A percentile compares a stretch with the other conserved stretches of the same genome.
These are phyloP conservation scores for Cylindrotheca closterium DNA, from an alignment of 108 stramenopile genomes.

Conservation along the genomic window DNA sequence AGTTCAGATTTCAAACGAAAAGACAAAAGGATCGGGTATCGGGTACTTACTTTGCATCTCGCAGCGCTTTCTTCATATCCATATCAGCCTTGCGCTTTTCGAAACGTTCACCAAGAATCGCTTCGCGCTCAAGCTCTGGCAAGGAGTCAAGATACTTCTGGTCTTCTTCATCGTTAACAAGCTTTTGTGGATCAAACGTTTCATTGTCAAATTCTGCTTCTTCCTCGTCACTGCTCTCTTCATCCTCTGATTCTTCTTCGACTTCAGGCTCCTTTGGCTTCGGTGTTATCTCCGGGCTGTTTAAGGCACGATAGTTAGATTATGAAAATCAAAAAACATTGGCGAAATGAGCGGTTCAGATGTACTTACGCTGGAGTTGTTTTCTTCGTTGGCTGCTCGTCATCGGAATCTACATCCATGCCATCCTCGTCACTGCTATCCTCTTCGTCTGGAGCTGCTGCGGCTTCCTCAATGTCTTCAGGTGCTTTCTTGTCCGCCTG, in stretches of 20 bases:
- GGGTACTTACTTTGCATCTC: slow-evolving; percentile 52
- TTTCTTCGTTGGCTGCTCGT: too few relatives aligned
- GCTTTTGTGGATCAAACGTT: slow-evolving; percentile 67
- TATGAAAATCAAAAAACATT: too few relatives aligned
- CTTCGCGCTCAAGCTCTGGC: slow-evolving; percentile 87
- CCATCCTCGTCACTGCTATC: slow-evolving; percentile 30
- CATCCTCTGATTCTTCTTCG: slow-evolving; percentile 34
- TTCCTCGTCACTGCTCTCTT: slow-evolving; percentile 60
- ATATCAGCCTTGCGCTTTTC: slow-evolving; percentile 80
- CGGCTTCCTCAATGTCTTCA: neutral
- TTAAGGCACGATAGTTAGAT: too few relatives aligned
- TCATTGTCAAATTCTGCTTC: slow-evolving; percentile 81
- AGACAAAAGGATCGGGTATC: neutral
- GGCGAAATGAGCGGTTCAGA: too few relatives aligned
- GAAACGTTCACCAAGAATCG: slow-evolving; percentile 84
- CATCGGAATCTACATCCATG: slow-evolving; percentile 16
- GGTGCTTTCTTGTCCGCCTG: neutral
- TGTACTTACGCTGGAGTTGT: too few relatives aligned
- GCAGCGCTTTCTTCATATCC: slow-evolving; percentile 84
- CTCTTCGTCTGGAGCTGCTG: slow-evolving; percentile 8
- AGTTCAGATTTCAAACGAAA: too few relatives aligned
- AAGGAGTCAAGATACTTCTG: slow-evolving; percentile 77
- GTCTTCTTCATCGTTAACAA: slow-evolving; percentile 78
- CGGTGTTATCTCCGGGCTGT: slow-evolving; percentile 28
- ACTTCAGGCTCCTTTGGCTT: slow-evolving; percentile 27